Percentiles rank a stretch among this genome's conserved stretches.
These are phyloP conservation scores for Amylocarpus encephaloides DNA, from an alignment of 2,329 filamentous ascomycete species.

Conservation along the genomic window DNA sequence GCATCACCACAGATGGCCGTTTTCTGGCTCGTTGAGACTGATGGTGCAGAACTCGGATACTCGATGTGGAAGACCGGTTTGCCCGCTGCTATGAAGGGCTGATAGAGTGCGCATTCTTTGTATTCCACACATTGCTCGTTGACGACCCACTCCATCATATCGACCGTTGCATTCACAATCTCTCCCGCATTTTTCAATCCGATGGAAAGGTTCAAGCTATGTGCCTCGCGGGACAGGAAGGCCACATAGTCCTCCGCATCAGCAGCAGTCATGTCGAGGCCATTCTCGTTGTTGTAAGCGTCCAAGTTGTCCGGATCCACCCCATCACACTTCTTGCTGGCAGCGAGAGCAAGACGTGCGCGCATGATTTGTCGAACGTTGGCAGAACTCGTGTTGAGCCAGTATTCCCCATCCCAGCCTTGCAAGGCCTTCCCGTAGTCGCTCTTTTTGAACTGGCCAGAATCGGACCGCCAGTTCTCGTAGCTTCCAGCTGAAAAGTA, in stretches of 20 bases:
- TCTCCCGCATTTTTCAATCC: conserved; percentile 63
- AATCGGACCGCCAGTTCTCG: conserved; percentile 55
- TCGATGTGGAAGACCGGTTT: conserved; percentile 71
- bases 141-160: conserved; percentile 56
- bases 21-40: conserved; percentile 23
- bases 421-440: conserved; percentile 53
- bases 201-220: conserved; percentile 48
- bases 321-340: conserved; percentile 57
- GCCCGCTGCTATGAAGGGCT: conserved; percentile 48
- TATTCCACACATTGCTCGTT: conserved; percentile 63
- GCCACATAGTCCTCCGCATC: conserved; percentile 2
- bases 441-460: conserved; percentile 40
- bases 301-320: conserved; percentile 68
- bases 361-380: conserved; percentile 58
- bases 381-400: conserved; percentile 51
- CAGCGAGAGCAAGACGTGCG: conserved; percentile 50
- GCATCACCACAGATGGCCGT: background rate
- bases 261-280: conserved; percentile 24
- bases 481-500: conserved; percentile 68
- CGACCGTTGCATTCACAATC: conserved; percentile 45
- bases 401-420: conserved; percentile 60
- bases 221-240: conserved; percentile 36
- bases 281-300: conserved; percentile 53
- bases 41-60: conserved; percentile 36
- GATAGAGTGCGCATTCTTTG: conserved; percentile 51